A percentile compares a stretch with the other conserved stretches of the same genome.
Evolutionary conservation across 1,284 basidiomycete genomes (phyloP).

Genomic region (Ustilago loliicola): DNA sequence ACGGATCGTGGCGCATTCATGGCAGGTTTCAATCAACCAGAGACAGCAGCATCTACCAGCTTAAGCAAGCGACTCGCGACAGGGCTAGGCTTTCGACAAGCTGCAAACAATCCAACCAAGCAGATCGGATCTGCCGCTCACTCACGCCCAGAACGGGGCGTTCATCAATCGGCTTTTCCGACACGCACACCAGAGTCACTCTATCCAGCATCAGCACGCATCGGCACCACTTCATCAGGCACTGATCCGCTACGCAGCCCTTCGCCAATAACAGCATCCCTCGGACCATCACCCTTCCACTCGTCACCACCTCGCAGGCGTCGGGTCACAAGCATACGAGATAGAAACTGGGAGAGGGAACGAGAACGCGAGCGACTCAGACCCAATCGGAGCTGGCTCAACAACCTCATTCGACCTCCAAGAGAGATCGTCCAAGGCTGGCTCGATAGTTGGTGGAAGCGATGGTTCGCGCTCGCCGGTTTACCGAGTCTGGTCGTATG

Average conservation of each 20-base stretch:
- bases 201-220: constrained; percentile 18
- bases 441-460: constrained; percentile 73
- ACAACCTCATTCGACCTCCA: constrained; percentile 71
- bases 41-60: constrained; percentile 31
- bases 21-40: constrained; percentile 24
- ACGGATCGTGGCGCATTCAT: constrained; percentile 28
- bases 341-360: constrained; percentile 47
- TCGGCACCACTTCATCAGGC: background rate
- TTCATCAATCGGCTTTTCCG: constrained; percentile 6
- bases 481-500: constrained; percentile 74
- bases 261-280: constrained; percentile 10
- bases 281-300: constrained; percentile 42
- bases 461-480: constrained; percentile 73
- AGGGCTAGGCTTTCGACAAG: constrained; percentile 39
- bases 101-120: constrained; percentile 14
- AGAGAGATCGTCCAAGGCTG: constrained; percentile 72
- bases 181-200: constrained; percentile 19
- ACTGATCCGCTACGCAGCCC: constrained; percentile 8
- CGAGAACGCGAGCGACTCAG: constrained; percentile 33
- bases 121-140: constrained; percentile 4
- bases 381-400: constrained; percentile 48
- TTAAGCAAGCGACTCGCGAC: constrained; percentile 40
- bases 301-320: constrained; percentile 36
- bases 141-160: constrained; percentile 6
- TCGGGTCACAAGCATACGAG: constrained; percentile 46